These are phyloP conservation scores for Vaccinium macrocarpon DNA, from an alignment of 148 eudicot genomes.

Conservation along the genomic window DNA sequence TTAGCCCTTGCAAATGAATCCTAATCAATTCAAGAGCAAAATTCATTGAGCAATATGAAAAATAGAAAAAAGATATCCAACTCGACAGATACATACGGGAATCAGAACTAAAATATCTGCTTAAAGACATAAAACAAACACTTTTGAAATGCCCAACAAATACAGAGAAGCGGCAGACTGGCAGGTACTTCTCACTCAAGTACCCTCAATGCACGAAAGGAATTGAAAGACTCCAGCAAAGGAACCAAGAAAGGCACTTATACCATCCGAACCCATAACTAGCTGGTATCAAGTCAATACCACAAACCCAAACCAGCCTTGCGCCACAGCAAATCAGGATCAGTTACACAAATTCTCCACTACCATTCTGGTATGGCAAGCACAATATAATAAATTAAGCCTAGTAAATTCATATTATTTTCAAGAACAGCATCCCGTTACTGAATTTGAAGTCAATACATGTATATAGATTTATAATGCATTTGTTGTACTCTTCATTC, in stretches of 20 bases:
- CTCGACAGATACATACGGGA: background rate
- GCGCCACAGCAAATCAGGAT: background rate
- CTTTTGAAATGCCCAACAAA: background rate
- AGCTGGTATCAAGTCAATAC: background rate
- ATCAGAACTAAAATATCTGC: background rate
- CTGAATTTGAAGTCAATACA: background rate
- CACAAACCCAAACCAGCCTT: background rate
- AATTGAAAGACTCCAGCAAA: background rate
- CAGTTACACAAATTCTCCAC: background rate
- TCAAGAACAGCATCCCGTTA: background rate
- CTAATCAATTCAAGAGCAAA: slow-evolving; percentile 32
- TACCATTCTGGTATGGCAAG: background rate
- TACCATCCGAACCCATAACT: background rate
- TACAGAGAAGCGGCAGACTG: background rate
- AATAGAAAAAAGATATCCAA: background rate
- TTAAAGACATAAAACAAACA: background rate
- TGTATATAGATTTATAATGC: background rate
- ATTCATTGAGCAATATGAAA: background rate
- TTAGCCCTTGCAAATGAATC: slow-evolving; percentile 89
- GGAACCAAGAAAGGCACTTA: background rate
- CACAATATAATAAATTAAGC: background rate
- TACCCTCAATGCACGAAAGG: background rate
- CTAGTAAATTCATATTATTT: background rate
- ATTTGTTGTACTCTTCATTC: too few relatives aligned
- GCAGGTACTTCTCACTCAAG: background rate